Evolutionary conservation across 129 eudicot species (phyloP), one percentile per base, ranked within the genome.

Genomic region (Lonicera japonica): DNA sequence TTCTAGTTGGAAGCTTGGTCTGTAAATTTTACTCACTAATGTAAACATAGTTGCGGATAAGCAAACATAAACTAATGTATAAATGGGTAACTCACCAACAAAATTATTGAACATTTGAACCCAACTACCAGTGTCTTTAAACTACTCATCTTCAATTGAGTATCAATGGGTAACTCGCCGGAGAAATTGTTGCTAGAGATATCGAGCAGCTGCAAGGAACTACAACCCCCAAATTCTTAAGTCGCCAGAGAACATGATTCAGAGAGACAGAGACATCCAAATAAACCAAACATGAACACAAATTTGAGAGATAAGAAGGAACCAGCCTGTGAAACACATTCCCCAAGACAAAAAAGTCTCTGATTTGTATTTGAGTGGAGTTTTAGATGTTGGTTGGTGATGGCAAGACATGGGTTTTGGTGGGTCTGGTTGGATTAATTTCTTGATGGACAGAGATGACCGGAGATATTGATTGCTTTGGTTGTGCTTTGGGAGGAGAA

Each of bases 81-180:
- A n/a, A n/a, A n/a, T 79, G 25, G 95, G 85, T 67, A 84, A 64
- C 20, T 0, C 59, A 63, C 92, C 95, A 55, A 70, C 61, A 69
- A 88, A 88, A 52, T 82, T 63, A 68, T 89, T 89, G 54, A n/a
- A n/a, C n/a, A n/a, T n/a, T n/a, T n/a, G n/a, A 70, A 82, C 25
- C 82, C 73, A 43, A 85, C 15, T 21, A n/a, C 24, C 72, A 89
- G 25, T 38, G 18, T 55, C 87, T 71, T 89, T 79, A 89, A 72
- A 15, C 54, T 77, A 11, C 69, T 72, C 78, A 89, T 29, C 1
- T 71, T 73, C 60, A 73, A 14, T 65, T 85, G 70, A 0, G 65
- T 29, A 24, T 82, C 83, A 60, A 89, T 19, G 57, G 96, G 96
- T 21, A 89, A 73, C 74, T 61, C 82, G 41, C 96, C 95, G 57